phyloP scores from a whole-genome alignment of 148 eudicot species.

The Vaccinium myrtillus region DNA sequence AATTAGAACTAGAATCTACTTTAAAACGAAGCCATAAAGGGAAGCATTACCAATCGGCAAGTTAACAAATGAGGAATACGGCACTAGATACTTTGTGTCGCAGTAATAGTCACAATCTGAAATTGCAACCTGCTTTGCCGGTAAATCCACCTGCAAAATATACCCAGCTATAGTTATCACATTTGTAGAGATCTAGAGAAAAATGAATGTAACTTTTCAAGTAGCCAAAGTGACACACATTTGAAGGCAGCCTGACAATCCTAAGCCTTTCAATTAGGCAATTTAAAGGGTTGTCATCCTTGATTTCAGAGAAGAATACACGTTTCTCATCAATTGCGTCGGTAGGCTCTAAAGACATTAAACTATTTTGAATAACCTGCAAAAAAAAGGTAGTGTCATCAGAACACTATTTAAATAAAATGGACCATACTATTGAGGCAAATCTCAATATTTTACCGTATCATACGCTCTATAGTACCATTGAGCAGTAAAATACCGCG shows the following conservation, averaged over 20 bases:
- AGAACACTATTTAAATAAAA: background rate
- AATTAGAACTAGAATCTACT: background rate
- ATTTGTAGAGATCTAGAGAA: background rate
- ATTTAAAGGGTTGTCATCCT: constrained; percentile 71
- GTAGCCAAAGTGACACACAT: constrained; percentile 37
- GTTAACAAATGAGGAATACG: constrained; percentile 50
- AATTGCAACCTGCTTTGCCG: constrained; percentile 24
- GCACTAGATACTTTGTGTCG: constrained; percentile 57
- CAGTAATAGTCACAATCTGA: constrained; percentile 61
- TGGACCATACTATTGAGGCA: background rate
- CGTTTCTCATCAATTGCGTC: constrained; percentile 56
- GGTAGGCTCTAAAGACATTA: constrained; percentile 13
- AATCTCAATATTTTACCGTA: constrained; percentile 46
- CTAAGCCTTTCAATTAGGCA: constrained; percentile 55
- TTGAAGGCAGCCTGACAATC: constrained; percentile 39
- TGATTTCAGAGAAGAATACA: constrained; percentile 58
- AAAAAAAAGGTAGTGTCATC: background rate
- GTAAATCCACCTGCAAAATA: constrained; percentile 42
- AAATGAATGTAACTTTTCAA: background rate
- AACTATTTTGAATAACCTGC: constrained; percentile 49
- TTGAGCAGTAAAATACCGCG: constrained; percentile 53
- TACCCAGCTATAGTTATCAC: background rate
- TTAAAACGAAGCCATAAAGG: background rate
- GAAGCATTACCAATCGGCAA: constrained; percentile 42
- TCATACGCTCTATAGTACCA: constrained; percentile 78